Percentiles rank a stretch among this genome's conserved stretches.
Evolutionary conservation across 139 green algal species (phyloP).

Genomic region (Chlorella sp.): DNA sequence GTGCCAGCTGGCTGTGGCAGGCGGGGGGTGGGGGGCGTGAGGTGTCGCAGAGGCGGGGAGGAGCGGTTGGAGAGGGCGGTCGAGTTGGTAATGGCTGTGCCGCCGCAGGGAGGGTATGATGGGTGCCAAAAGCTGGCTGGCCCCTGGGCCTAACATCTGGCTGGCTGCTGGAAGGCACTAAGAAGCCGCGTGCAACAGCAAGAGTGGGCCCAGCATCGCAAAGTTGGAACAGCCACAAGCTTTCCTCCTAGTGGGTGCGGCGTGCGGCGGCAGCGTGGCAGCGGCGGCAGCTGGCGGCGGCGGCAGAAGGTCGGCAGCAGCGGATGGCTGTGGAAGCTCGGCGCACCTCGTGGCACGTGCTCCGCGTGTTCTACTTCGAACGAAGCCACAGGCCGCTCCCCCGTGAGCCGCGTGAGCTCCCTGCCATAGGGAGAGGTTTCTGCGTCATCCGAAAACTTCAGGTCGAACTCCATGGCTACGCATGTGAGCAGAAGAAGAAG

Average conservation of each 20-base stretch:
- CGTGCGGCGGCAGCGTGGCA: too few relatives aligned
- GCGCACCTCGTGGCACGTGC: constrained; percentile 8
- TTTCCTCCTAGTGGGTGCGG: not conserved
- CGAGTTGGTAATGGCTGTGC: too few relatives aligned
- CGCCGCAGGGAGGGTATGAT: too few relatives aligned
- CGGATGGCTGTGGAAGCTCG: not conserved
- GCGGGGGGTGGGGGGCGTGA: not conserved
- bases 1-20: constrained; percentile 48
- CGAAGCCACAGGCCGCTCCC: not conserved
- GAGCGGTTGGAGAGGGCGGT: not conserved
- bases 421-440: not conserved
- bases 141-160: too few relatives aligned
- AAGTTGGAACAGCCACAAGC: too few relatives aligned
- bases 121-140: too few relatives aligned
- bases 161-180: too few relatives aligned
- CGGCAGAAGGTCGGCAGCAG: not conserved
- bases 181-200: too few relatives aligned
- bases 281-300: not conserved
- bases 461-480: too few relatives aligned
- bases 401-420: not conserved
- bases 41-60: not conserved
- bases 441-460: too few relatives aligned
- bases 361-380: constrained; percentile 23
- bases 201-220: too few relatives aligned
- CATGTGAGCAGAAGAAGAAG: too few relatives aligned